phyloP scores from a whole-genome alignment of 331 rosid genomes.

The Malus hybrid region DNA sequence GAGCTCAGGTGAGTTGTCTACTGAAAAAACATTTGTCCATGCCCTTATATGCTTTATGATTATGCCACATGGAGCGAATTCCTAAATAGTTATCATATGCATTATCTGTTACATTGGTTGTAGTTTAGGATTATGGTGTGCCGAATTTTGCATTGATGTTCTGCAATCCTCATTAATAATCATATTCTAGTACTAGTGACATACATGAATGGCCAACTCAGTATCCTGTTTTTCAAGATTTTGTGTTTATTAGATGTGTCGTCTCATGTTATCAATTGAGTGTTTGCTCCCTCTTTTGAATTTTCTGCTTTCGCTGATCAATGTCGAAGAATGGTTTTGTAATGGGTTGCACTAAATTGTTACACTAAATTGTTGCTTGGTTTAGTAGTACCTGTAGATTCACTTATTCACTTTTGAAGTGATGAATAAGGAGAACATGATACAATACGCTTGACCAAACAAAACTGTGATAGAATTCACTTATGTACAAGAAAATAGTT shows the following conservation, averaged over 20 bases:
- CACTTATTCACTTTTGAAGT: not conserved
- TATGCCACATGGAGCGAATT: too few relatives aligned
- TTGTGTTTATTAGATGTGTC: not conserved
- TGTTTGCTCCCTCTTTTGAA: not conserved
- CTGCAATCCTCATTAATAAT: too few relatives aligned
- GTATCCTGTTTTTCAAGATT: too few relatives aligned
- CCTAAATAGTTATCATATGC: not conserved
- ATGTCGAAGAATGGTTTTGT: not conserved
- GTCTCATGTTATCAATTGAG: not conserved
- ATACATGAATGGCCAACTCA: too few relatives aligned
- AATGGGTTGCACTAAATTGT: not conserved
- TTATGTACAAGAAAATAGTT: not conserved
- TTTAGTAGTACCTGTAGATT: not conserved
- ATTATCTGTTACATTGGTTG: not conserved
- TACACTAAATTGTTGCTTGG: not conserved
- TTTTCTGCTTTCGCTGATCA: not conserved
- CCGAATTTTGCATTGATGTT: not conserved
- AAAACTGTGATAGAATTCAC: not conserved
- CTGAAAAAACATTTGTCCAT: not conserved
- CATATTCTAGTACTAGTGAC: too few relatives aligned
- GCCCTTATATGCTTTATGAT: not conserved
- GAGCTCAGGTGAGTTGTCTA: constrained; percentile 66
- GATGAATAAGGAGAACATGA: not conserved
- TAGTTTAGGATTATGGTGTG: not conserved
- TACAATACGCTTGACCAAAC: not conserved